Conservation (phyloP, 1,139 yeast species). For the Spencermartinsiella ligniputridi region DNA sequence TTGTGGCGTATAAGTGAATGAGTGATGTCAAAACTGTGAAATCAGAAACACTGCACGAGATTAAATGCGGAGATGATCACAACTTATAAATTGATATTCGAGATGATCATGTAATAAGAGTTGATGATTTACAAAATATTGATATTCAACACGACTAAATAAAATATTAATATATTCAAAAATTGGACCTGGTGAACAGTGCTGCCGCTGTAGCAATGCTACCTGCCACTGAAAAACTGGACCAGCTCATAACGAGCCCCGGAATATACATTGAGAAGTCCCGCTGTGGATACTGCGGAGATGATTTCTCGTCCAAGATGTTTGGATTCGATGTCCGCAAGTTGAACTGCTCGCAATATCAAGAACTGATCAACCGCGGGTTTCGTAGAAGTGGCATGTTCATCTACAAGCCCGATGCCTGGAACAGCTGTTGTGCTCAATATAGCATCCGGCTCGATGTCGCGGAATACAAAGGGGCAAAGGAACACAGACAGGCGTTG, state of each 20-base stretch:
- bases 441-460: constrained; percentile 70
- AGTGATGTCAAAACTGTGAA: too few relatives aligned
- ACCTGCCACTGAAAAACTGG: too few relatives aligned
- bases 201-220: too few relatives aligned
- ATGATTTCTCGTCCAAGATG: constrained; percentile 37
- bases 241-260: constrained; percentile 10
- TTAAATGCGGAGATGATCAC: too few relatives aligned
- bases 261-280: constrained; percentile 25
- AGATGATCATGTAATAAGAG: too few relatives aligned
- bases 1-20: too few relatives aligned
- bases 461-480: constrained; percentile 44
- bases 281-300: constrained; percentile 52
- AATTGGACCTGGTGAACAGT: too few relatives aligned
- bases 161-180: too few relatives aligned
- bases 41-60: too few relatives aligned
- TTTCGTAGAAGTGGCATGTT: constrained; percentile 76
- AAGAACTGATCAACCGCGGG: constrained; percentile 61
- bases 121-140: too few relatives aligned
- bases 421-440: constrained; percentile 75
- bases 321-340: constrained; percentile 43
- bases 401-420: constrained; percentile 67
- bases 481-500: constrained; percentile 63
- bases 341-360: constrained; percentile 54
- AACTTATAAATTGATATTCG: too few relatives aligned
- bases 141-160: too few relatives aligned